Base-by-base conservation (phyloP, 208 protist genomes). In the Trypanosoma congolense region DNA sequence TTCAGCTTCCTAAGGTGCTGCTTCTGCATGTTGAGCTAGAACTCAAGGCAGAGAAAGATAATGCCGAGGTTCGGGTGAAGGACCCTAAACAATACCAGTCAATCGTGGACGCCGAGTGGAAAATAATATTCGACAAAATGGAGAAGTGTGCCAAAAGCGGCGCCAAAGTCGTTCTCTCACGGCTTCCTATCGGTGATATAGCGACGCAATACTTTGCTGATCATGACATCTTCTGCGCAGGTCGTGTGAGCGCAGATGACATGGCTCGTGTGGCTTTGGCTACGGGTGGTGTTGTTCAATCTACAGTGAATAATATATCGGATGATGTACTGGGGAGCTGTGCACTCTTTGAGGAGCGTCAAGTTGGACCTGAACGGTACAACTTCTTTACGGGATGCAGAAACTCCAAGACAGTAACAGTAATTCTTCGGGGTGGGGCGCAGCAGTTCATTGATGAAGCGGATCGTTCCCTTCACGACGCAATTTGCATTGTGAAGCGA, bases 201-300 rank as follows among this genome's bases (percentile, higher is more conserved):
- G 99, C 98, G 1, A 99, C 99, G 31, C 99, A 99, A 86, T 99
- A 98, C 87, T 99, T 99, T 84, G 97, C 97, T n/a, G 98, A 99
- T 74, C 76, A 93, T 45, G 87, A 96, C 54, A 91, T 99, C 45
- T 99, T 99, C 85, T 99, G 98, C 80, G 98, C 98, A 25, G 99
- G 99, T 35, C 96, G 99, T 61, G 98, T 99, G 5, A 63, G 95
- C 19, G 80, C 96, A 12, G 98, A 97, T 58, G 97, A 98, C 66
- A 85, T 97, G 75, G 80, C 68, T 35, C 83, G 98, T 48, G 95
- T 99, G 14, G 83, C 81, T 30, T 91, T 98, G 65, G 97, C 98
- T 29, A 99, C 96, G 21, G 98, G 98, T 49, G 98, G 88, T 42
- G 59, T 70, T 25, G 77, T 99, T 18, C 98, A 99, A 82, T 98